Conservation (phyloP, 345 rosid genomes). For the Melaleuca alternifolia region DNA sequence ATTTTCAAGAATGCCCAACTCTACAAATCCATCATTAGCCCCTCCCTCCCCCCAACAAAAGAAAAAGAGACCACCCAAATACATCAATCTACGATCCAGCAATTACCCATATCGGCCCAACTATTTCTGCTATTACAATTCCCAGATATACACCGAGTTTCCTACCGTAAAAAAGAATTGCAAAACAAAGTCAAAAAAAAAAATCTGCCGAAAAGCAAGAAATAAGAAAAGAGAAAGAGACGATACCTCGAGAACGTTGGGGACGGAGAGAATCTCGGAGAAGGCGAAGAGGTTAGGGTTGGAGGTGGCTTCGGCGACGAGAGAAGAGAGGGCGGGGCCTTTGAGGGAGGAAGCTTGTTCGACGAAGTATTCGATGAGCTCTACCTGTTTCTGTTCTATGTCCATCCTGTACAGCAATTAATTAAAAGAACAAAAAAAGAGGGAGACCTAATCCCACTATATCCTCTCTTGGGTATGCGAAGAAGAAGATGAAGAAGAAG, state of each 20-base stretch:
- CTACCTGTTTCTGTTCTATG: constrained; percentile 76
- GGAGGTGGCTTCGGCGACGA: constrained; percentile 75
- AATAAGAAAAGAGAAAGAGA: background rate
- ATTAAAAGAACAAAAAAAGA: background rate
- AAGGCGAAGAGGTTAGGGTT: constrained; percentile 84
- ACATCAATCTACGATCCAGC: background rate
- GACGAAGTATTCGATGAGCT: constrained; percentile 54
- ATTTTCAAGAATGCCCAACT: background rate
- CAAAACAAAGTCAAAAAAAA: background rate
- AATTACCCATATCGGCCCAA: background rate
- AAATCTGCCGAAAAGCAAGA: background rate
- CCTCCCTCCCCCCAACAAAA: background rate
- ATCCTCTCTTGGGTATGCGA: too few species aligned
- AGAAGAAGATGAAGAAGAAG: background rate
- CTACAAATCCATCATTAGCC: background rate
- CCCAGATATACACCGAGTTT: background rate
- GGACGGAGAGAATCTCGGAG: constrained; percentile 76
- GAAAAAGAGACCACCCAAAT: background rate
- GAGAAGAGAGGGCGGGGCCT: constrained; percentile 41
- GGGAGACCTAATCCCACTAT: too few species aligned
- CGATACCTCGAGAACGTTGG: background rate
- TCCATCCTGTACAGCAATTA: constrained; percentile 32
- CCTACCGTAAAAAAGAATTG: background rate
- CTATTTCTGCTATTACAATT: background rate
- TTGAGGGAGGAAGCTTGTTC: constrained; percentile 41